phyloP scores from a whole-genome alignment of 2,329 filamentous ascomycete species.

The Stemphylium lycopersici region DNA sequence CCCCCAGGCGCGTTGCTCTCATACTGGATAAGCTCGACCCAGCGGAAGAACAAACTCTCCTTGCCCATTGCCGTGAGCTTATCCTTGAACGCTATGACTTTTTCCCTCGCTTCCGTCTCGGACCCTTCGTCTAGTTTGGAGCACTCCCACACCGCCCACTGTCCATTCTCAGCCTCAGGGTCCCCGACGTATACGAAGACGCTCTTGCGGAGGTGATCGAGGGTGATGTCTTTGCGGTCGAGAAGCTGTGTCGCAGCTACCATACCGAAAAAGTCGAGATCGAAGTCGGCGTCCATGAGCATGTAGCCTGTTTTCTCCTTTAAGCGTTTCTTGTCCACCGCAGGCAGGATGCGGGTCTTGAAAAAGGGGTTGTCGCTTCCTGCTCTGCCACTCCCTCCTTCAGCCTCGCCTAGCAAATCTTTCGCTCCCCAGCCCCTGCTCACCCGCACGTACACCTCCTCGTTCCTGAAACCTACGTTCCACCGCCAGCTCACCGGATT shows the following conservation, averaged over 20 bases:
- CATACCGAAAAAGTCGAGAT: slow-evolving; percentile 86
- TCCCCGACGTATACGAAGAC: slow-evolving; percentile 56
- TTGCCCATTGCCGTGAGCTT: slow-evolving; percentile 77
- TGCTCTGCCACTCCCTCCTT: slow-evolving; percentile 56
- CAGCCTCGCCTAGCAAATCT: slow-evolving; percentile 57
- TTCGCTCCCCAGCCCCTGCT: slow-evolving; percentile 74
- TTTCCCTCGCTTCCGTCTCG: slow-evolving; percentile 70
- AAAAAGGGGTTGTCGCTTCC: slow-evolving; percentile 63
- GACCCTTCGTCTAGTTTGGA: slow-evolving; percentile 56
- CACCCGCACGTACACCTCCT: slow-evolving; percentile 81
- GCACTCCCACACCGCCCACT: slow-evolving; percentile 74
- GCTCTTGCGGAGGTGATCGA: slow-evolving; percentile 73
- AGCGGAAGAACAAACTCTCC: slow-evolving; percentile 87
- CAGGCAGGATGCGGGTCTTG: slow-evolving; percentile 67
- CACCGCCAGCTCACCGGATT: slow-evolving; percentile 77
- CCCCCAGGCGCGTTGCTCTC: slow-evolving; percentile 80
- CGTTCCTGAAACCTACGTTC: slow-evolving; percentile 74
- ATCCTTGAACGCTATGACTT: slow-evolving; percentile 82
- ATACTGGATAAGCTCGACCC: slow-evolving; percentile 91
- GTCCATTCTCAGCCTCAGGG: slow-evolving; percentile 54
- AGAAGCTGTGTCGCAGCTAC: slow-evolving; percentile 72
- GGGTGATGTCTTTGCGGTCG: slow-evolving; percentile 63
- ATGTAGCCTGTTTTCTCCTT: slow-evolving; percentile 84
- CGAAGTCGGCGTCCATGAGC: slow-evolving; percentile 84
- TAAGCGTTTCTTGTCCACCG: slow-evolving; percentile 70